A percentile compares a stretch with the other conserved stretches of the same genome.
Conservation (phyloP, 2,329 filamentous ascomycete genomes). For the Emergomyces africanus region DNA sequence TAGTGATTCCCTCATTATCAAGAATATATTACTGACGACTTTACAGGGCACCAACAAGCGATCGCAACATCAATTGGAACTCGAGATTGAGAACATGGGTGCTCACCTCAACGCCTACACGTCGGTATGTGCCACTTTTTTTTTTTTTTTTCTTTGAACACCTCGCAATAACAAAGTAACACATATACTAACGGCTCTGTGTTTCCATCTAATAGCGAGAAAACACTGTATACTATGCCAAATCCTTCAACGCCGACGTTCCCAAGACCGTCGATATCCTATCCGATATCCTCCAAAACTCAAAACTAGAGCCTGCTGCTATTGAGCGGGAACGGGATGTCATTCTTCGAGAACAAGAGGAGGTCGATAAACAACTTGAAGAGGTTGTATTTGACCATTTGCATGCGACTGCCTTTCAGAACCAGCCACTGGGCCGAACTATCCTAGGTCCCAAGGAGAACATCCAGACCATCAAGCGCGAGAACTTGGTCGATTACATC, state of each 20-base stretch:
- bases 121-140: slow-evolving; percentile 52
- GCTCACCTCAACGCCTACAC: slow-evolving; percentile 99
- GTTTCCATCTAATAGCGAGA: slow-evolving; percentile 52
- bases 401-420: slow-evolving; percentile 94
- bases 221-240: slow-evolving; percentile 99
- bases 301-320: slow-evolving; percentile 83
- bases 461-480: slow-evolving; percentile 87
- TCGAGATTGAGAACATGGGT: slow-evolving; percentile 99
- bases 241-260: slow-evolving; percentile 96
- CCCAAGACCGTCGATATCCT: slow-evolving; percentile 96
- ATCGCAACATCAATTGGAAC: slow-evolving; percentile 92
- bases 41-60: slow-evolving; percentile 73
- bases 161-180: slow-evolving; percentile 12
- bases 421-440: slow-evolving; percentile 90
- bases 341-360: slow-evolving; percentile 95
- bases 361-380: slow-evolving; percentile 99
- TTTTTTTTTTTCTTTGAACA: slow-evolving; percentile 6
- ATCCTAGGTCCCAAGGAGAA: slow-evolving; percentile 97
- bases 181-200: neutral
- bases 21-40: slow-evolving; percentile 4
- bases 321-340: slow-evolving; percentile 98
- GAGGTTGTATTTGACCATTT: slow-evolving; percentile 99
- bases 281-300: slow-evolving; percentile 98
- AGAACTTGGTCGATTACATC: slow-evolving; percentile 91
- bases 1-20: too few relatives aligned